Evolutionary conservation across 2,329 filamentous ascomycete species (phyloP).

Genomic region (Chaetomium olivaceum): DNA sequence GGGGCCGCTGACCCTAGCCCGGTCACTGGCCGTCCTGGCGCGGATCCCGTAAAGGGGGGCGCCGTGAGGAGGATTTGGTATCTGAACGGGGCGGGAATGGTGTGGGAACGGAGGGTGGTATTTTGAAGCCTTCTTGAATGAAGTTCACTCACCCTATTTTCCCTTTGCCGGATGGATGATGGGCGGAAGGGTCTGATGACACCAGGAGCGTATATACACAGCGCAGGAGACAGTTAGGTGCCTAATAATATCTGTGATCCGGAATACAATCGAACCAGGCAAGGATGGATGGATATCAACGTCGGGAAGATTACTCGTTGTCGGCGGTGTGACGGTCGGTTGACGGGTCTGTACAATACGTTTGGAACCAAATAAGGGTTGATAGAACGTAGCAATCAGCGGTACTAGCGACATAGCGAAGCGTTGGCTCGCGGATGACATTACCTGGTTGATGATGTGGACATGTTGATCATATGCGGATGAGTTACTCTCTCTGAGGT

Average conservation of each 20-base stretch:
- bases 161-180: neutral
- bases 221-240: neutral
- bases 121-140: neutral
- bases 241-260: neutral
- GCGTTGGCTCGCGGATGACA: no score
- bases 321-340: neutral
- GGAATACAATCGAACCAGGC: neutral
- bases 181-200: neutral
- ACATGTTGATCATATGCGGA: neutral
- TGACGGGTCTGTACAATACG: neutral
- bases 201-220: neutral
- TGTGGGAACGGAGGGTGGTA: conserved; percentile 23
- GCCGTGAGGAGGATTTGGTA: conserved; percentile 19
- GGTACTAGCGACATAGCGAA: neutral
- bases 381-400: neutral
- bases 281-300: conserved; percentile 5
- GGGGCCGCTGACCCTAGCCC: conserved; percentile 26
- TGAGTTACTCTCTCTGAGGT: neutral
- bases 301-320: neutral
- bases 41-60: neutral
- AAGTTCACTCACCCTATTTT: neutral
- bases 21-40: neutral
- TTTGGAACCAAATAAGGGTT: neutral
- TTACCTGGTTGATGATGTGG: neutral
- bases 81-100: conserved; percentile 20